Conservation (phyloP, 2,329 filamentous ascomycete species). For the Trichoderma sp. region DNA sequence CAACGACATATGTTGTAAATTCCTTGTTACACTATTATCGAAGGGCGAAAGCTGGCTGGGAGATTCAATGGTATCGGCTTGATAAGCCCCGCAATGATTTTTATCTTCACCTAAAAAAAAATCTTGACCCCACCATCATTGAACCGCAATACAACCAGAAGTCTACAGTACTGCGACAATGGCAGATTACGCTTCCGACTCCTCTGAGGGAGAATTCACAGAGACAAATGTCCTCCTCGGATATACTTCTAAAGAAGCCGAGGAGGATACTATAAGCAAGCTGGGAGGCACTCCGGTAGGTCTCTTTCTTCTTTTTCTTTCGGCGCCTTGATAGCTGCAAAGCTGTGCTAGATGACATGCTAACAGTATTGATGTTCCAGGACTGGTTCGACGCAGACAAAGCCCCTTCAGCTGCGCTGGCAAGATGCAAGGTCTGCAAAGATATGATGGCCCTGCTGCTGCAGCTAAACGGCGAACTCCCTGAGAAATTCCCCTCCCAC, state of each 20-base stretch:
- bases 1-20: background rate
- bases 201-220: constrained; percentile 69
- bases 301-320: background rate
- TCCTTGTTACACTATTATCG: background rate
- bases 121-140: constrained; percentile 44
- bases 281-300: constrained; percentile 84
- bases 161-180: constrained; percentile 45
- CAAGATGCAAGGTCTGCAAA: constrained; percentile 86
- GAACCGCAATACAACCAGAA: constrained; percentile 29
- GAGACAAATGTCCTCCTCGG: constrained; percentile 89
- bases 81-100: constrained; percentile 37
- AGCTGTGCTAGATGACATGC: background rate
- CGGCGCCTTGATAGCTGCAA: background rate
- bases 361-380: constrained; percentile 47
- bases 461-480: constrained; percentile 88
- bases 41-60: background rate
- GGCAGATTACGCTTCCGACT: constrained; percentile 85
- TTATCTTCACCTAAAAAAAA: constrained; percentile 37
- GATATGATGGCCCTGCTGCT: constrained; percentile 80
- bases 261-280: constrained; percentile 82
- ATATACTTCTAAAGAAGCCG: constrained; percentile 78
- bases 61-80: background rate
- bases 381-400: constrained; percentile 77
- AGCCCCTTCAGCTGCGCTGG: constrained; percentile 73
- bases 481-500: constrained; percentile 81